Base-by-base conservation (phyloP, 2,329 filamentous ascomycete genomes). In the Diaporthe helianthi region DNA sequence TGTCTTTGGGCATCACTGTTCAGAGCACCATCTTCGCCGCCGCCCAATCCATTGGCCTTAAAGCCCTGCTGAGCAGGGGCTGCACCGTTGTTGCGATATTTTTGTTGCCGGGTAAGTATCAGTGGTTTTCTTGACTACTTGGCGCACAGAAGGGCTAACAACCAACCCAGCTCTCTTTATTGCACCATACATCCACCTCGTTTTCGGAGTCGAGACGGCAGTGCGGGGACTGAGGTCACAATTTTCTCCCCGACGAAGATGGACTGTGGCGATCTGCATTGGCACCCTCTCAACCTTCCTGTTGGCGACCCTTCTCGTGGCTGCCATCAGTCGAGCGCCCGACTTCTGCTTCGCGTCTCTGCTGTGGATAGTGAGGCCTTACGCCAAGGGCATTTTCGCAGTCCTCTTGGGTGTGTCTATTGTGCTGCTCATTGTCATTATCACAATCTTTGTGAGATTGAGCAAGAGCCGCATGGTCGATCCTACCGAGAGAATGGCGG, bases 291-390 rank as follows among this genome's bases (percentile, higher is more conserved):
- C 83, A 22, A 76, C 87, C 54, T 80, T 89, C 69, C 75, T 86
- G 24, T 76, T 92, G 41, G 77, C 80, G 46, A 88, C 86, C 24
- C 90, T 89, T 78, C 79, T 89, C 46, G 84, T 90, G 31, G 87
- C 89, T 19, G 80, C 86, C 67, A 81, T 87, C 61, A 79, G 85
- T 71, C 83, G 81, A 5, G 84, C 89, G 52, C 83, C 83, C 7
- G 85, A 89, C 72, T 83, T 85, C 65, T 93, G 90, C 79, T 89
- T 92, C 73, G 89, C 88, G 29, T 89, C 88, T 7, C 81, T 93
- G 9, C 87, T 92, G 73, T 92, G 88, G 87, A 91, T 90, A 71
- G 81, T 92, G 51, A 83, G 86, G 67, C 83, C 82, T 73, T 92
- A 89, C 79, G 84, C 87, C n/a, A 76, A 84, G 17, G 83, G 85